phyloP scores from a whole-genome alignment of 2,329 filamentous ascomycete species.

The Canariomyces notabilis region DNA sequence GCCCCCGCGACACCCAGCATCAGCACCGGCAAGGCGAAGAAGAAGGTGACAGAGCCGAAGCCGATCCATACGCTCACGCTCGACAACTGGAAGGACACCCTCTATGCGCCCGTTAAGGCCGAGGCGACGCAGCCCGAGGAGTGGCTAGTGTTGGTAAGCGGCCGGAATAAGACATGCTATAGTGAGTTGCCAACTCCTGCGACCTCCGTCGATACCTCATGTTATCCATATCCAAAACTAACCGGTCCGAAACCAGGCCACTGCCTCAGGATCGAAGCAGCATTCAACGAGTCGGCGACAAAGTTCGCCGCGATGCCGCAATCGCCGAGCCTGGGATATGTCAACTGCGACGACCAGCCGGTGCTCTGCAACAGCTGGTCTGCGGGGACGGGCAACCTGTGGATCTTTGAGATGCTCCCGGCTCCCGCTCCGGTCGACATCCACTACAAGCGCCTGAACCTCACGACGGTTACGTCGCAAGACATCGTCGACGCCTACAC shows the following conservation, averaged over 20 bases:
- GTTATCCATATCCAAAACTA: no score
- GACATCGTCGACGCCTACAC: slow-evolving; percentile 55
- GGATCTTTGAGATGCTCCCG: slow-evolving; percentile 64
- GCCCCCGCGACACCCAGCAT: slow-evolving; percentile 38
- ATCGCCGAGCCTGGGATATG: slow-evolving; percentile 60
- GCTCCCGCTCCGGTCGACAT: slow-evolving; percentile 59
- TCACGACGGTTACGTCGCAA: slow-evolving; percentile 60
- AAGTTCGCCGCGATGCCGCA: slow-evolving; percentile 57
- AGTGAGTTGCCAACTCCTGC: slow-evolving; percentile 39
- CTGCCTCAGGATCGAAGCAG: slow-evolving; percentile 59
- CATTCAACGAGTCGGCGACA: slow-evolving; percentile 61
- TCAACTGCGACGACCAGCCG: slow-evolving; percentile 71
- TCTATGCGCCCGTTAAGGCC: slow-evolving; percentile 57
- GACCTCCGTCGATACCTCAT: no score
- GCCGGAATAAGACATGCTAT: slow-evolving; percentile 73
- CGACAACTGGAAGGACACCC: slow-evolving; percentile 64
- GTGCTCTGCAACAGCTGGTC: slow-evolving; percentile 73
- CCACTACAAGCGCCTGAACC: slow-evolving; percentile 62
- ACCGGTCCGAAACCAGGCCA: slow-evolving; percentile 42
- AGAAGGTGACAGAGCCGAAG: slow-evolving; percentile 35
- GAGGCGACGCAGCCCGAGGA: slow-evolving; percentile 61
- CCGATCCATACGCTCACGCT: slow-evolving; percentile 57
- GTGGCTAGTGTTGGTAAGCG: slow-evolving; percentile 71
- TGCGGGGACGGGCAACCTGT: slow-evolving; percentile 57
- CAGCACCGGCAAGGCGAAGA: slow-evolving; percentile 38